phyloP scores from a whole-genome alignment of 768 basidiomycete genomes.

The Pholiota conissans region DNA sequence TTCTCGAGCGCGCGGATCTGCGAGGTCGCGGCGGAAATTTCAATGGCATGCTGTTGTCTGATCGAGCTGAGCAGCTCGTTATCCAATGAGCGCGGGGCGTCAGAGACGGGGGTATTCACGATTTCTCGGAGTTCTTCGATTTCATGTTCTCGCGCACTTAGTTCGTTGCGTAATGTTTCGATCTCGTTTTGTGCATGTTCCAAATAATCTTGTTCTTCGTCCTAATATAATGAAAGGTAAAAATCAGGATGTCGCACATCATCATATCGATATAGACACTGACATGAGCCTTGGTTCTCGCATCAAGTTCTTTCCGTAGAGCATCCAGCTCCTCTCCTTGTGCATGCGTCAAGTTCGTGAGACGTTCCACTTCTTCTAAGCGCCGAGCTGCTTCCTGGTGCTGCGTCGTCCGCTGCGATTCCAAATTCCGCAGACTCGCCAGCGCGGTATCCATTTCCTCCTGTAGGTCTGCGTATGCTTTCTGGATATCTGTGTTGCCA shows the following conservation, averaged over 20 bases:
- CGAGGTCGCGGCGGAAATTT: slow-evolving; percentile 78
- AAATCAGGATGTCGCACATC: background rate
- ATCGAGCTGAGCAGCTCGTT: slow-evolving; percentile 73
- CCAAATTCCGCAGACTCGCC: slow-evolving; percentile 55
- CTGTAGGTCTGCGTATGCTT: slow-evolving; percentile 61
- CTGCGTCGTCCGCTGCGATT: slow-evolving; percentile 61
- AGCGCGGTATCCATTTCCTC: slow-evolving; percentile 57
- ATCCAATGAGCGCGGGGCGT: slow-evolving; percentile 57
- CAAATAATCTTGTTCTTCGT: slow-evolving; percentile 66
- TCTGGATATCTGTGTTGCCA: slow-evolving; percentile 58
- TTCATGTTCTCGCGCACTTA: slow-evolving; percentile 65
- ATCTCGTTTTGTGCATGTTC: slow-evolving; percentile 67
- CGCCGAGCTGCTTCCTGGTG: slow-evolving; percentile 57
- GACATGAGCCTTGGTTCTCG: slow-evolving; percentile 39
- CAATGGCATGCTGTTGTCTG: slow-evolving; percentile 75
- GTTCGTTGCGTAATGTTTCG: slow-evolving; percentile 65
- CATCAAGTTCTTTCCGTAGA: slow-evolving; percentile 53
- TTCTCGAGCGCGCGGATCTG: slow-evolving; percentile 78
- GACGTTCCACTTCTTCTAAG: slow-evolving; percentile 58
- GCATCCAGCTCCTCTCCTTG: slow-evolving; percentile 56
- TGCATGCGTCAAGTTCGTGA: slow-evolving; percentile 41
- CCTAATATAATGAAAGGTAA: slow-evolving; percentile 28
- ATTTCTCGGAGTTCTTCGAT: slow-evolving; percentile 55
- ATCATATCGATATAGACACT: slow-evolving; percentile 8
- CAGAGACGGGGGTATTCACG: slow-evolving; percentile 39